These are phyloP conservation scores for Brassica napus DNA, from an alignment of 345 rosid species.

Conservation along the genomic window Da-Ae NC_063446.1:14623501-14624000, in stretches of 20 bases:
- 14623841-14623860: slow-evolving; percentile 30
- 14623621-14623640: no score
- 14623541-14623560: no score
- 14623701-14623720: not conserved
- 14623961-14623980: not conserved
- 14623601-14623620: no score
- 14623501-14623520: no score
- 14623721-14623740: not conserved
- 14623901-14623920: slow-evolving; percentile 36
- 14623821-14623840: slow-evolving; percentile 19
- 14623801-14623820: slow-evolving; percentile 31
- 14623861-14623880: slow-evolving; percentile 22
- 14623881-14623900: not conserved
- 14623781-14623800: slow-evolving; percentile 18
- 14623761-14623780: slow-evolving; percentile 2
- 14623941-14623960: no score
- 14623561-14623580: no score
- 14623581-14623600: no score
- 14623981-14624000: not conserved
- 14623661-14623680: no score
- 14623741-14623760: not conserved
- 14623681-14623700: no score
- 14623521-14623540: no score
- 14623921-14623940: slow-evolving; percentile 31
- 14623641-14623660: no score